Percentiles rank a stretch among this genome's conserved stretches.
These are phyloP conservation scores for Brassica carinata DNA, from an alignment of 345 rosid genomes.

Conservation along the genomic window DNA sequence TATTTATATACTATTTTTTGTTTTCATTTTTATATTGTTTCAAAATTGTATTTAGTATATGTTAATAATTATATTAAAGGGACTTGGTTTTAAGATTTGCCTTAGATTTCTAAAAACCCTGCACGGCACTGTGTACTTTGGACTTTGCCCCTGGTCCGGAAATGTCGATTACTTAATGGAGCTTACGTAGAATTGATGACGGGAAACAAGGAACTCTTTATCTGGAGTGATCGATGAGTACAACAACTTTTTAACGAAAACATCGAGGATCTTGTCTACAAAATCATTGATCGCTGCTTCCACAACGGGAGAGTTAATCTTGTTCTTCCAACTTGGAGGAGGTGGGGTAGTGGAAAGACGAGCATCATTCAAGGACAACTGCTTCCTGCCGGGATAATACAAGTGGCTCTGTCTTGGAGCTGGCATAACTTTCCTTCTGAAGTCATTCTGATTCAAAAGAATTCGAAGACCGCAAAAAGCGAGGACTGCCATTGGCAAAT, in stretches of 20 bases:
- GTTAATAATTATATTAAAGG: neutral
- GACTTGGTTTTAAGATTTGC: neutral
- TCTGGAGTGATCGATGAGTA: slow-evolving; percentile 87
- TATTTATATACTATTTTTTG: too few relatives aligned
- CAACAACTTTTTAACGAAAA: slow-evolving; percentile 82
- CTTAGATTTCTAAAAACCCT: neutral
- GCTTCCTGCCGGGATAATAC: slow-evolving; percentile 65
- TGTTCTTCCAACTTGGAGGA: slow-evolving; percentile 74
- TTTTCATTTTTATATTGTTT: too few relatives aligned
- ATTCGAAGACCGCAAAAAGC: slow-evolving; percentile 52
- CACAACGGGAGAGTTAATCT: slow-evolving; percentile 75
- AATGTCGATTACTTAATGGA: neutral
- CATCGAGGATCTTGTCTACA: slow-evolving; percentile 76
- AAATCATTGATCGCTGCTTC: slow-evolving; percentile 74
- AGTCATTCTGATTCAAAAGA: slow-evolving; percentile 63
- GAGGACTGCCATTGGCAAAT: slow-evolving; percentile 77
- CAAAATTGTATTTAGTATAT: too few relatives aligned
- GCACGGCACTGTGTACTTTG: neutral
- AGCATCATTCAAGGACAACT: slow-evolving; percentile 71
- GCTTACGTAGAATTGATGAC: neutral
- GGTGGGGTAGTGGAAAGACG: slow-evolving; percentile 60
- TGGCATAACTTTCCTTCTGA: slow-evolving; percentile 67
- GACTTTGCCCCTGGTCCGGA: neutral
- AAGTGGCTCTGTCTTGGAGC: slow-evolving; percentile 44
- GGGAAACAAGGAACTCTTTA: slow-evolving; percentile 45